Evolutionary conservation across 2,329 filamentous ascomycete species (phyloP).

Genomic region (Sclerotinia sclerotiorum): DNA sequence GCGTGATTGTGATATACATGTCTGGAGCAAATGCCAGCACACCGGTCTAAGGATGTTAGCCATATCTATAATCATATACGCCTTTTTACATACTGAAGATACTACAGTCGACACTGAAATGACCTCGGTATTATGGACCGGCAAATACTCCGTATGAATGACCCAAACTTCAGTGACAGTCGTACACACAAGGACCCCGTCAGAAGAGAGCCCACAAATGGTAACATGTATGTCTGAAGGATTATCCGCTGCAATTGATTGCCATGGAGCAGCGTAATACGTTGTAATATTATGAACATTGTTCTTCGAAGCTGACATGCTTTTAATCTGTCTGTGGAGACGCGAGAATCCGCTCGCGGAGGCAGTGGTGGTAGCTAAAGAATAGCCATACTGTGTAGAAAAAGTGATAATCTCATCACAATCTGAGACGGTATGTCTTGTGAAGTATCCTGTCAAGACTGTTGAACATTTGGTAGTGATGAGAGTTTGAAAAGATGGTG

Average conservation of each 20-base stretch:
- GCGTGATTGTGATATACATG: slow-evolving; percentile 26
- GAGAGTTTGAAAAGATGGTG: slow-evolving; percentile 27
- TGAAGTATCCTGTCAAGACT: slow-evolving; percentile 32
- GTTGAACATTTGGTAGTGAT: slow-evolving; percentile 32
- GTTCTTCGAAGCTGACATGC: slow-evolving; percentile 15
- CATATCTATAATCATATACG: background rate
- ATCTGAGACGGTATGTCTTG: slow-evolving; percentile 30
- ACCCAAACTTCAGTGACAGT: slow-evolving; percentile 34
- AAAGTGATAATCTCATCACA: slow-evolving; percentile 36
- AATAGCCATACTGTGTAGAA: slow-evolving; percentile 32
- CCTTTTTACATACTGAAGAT: slow-evolving; percentile 24
- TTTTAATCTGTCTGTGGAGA: slow-evolving; percentile 6
- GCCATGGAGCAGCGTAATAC: slow-evolving; percentile 36
- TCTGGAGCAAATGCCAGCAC: slow-evolving; percentile 29
- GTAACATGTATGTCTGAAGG: slow-evolving; percentile 30
- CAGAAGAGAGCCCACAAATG: slow-evolving; percentile 27
- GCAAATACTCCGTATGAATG: slow-evolving; percentile 27
- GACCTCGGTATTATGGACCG: slow-evolving; percentile 29
- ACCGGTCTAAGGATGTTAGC: slow-evolving; percentile 22
- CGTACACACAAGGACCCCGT: slow-evolving; percentile 23
- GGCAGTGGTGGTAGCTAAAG: slow-evolving; percentile 27
- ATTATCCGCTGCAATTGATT: slow-evolving; percentile 31
- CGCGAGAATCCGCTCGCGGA: background rate
- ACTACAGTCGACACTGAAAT: slow-evolving; percentile 30
- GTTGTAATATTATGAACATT: slow-evolving; percentile 33